These are phyloP conservation scores for Nitzschia sp. DNA, from an alignment of 108 stramenopile genomes.

Conservation along the genomic window DNA sequence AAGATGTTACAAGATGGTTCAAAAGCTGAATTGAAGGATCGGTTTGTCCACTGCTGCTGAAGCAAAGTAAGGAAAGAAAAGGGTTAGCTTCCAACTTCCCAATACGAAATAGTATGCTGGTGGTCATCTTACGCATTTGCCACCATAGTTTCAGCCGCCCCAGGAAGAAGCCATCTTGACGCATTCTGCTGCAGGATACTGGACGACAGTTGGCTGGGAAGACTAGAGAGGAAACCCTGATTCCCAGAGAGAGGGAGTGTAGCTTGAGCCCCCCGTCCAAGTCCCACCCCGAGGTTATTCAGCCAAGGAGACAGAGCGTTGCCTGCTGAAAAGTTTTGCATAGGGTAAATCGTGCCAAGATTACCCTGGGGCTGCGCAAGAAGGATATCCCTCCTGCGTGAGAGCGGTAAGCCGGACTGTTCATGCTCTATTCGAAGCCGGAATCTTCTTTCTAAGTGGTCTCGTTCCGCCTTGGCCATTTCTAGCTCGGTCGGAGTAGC, in stretches of 20 bases:
- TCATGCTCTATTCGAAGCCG: constrained; percentile 62
- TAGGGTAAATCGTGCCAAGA: not conserved
- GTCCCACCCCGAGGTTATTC: not conserved
- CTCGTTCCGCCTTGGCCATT: constrained; percentile 62
- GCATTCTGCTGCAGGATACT: not conserved
- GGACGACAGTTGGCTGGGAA: not conserved
- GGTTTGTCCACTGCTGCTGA: constrained; percentile 10
- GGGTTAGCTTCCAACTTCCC: too few species aligned
- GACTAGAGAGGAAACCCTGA: not conserved
- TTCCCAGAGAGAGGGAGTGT: not conserved
- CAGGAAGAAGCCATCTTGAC: not conserved
- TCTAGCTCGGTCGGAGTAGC: constrained; percentile 57
- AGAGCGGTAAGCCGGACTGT: constrained; percentile 37
- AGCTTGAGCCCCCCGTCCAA: not conserved
- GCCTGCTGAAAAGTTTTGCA: not conserved
- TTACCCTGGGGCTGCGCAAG: constrained; percentile 1
- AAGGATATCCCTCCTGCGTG: constrained; percentile 16
- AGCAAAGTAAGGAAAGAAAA: not conserved
- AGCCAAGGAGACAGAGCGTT: constrained; percentile 3
- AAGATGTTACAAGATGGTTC: constrained; percentile 29
- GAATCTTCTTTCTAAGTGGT: constrained; percentile 64
- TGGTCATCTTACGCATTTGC: not conserved
- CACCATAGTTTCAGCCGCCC: not conserved
- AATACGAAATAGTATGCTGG: too few species aligned
- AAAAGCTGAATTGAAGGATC: constrained; percentile 19